Evolutionary conservation across 2,329 filamentous ascomycete genomes (phyloP).

Genomic region (Colletotrichum tropicale): DNA sequence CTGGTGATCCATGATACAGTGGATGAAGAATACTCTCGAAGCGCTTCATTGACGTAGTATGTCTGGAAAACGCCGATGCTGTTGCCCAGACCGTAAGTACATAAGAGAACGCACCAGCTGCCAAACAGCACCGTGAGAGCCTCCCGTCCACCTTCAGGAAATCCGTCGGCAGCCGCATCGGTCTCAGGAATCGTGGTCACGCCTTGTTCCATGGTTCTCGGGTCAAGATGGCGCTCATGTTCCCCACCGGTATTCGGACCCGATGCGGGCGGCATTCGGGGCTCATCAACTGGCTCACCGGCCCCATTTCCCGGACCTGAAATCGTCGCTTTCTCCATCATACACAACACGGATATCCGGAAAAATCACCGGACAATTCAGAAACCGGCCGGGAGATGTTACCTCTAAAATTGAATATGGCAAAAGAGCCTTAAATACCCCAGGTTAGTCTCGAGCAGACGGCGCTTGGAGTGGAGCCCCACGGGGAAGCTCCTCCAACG

Average conservation of each 20-base stretch:
- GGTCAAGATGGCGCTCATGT: slow-evolving; percentile 17
- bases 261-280: background rate
- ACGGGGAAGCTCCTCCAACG: background rate
- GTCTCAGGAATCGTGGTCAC: slow-evolving; percentile 16
- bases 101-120: slow-evolving; percentile 47
- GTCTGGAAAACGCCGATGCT: slow-evolving; percentile 61
- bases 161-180: slow-evolving; percentile 44
- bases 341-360: background rate
- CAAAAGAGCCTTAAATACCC: background rate
- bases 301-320: background rate
- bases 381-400: background rate
- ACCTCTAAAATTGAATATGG: background rate
- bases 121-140: slow-evolving; percentile 62
- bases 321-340: background rate
- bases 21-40: slow-evolving; percentile 52
- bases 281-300: background rate
- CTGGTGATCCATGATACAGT: slow-evolving; percentile 62
- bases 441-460: background rate
- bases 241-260: background rate
- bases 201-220: background rate
- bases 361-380: background rate
- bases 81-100: slow-evolving; percentile 48
- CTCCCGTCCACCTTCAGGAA: slow-evolving; percentile 59
- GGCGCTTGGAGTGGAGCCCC: background rate
- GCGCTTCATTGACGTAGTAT: slow-evolving; percentile 57